phyloP scores from a whole-genome alignment of 495 filamentous ascomycete genomes.

The Penicillium desertorum region DNA sequence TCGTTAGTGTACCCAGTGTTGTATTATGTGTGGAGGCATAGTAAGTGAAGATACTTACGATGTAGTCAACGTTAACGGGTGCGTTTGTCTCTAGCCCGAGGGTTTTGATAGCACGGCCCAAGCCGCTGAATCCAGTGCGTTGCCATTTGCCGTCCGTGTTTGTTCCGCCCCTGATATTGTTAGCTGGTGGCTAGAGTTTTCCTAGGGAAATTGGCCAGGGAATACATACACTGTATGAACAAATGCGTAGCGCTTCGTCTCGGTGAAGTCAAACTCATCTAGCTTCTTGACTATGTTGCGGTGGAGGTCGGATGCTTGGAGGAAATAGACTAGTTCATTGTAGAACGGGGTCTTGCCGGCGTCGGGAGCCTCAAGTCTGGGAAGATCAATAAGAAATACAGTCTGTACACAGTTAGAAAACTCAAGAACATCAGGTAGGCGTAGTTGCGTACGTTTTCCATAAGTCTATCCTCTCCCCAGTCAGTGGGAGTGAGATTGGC shows the following conservation, averaged over 20 bases:
- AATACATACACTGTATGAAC: constrained; percentile 67
- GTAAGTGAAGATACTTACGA: constrained; percentile 39
- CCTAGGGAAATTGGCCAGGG: background rate
- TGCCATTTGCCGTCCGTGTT: constrained; percentile 54
- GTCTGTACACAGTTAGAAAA: constrained; percentile 41
- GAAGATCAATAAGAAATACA: constrained; percentile 84
- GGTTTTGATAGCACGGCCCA: constrained; percentile 58
- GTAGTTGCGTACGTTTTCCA: constrained; percentile 66
- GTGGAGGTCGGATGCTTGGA: constrained; percentile 65
- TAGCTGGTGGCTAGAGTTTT: background rate
- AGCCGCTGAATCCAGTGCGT: constrained; percentile 67
- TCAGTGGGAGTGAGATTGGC: constrained; percentile 80
- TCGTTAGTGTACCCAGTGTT: background rate
- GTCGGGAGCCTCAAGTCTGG: constrained; percentile 43
- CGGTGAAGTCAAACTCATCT: constrained; percentile 70
- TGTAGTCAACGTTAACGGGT: constrained; percentile 58
- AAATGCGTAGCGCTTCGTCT: constrained; percentile 68
- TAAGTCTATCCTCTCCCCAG: constrained; percentile 76
- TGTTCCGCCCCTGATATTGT: constrained; percentile 48
- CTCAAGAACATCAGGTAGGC: background rate
- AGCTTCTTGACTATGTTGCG: constrained; percentile 58
- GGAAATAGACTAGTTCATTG: constrained; percentile 67
- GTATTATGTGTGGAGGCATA: constrained; percentile 3
- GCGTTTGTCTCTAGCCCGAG: constrained; percentile 53
- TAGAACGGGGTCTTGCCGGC: constrained; percentile 54